phyloP scores from a whole-genome alignment of 805 yeast genomes.

The Priceomyces carsonii region DNA sequence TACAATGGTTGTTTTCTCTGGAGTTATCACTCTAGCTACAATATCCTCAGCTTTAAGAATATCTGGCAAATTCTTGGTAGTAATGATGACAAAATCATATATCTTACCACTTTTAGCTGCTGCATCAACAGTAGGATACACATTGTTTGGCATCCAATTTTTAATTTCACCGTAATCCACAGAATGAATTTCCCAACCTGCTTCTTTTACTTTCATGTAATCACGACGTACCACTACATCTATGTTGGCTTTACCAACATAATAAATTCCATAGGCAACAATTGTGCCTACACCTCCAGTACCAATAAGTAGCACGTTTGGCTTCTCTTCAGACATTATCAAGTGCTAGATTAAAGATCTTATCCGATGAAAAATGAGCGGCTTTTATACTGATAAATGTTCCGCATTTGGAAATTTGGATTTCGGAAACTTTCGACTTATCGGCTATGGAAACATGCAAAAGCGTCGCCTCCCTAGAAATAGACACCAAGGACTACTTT shows the following conservation, averaged over 20 bases:
- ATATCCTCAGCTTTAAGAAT: slow-evolving; percentile 33
- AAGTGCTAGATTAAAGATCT: neutral
- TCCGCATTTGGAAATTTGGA: no score
- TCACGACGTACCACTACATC: slow-evolving; percentile 28
- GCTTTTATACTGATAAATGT: neutral
- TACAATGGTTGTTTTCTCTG: slow-evolving; percentile 44
- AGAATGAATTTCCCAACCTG: slow-evolving; percentile 25
- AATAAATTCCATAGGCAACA: slow-evolving; percentile 58
- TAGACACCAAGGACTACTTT: no score
- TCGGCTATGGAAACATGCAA: no score
- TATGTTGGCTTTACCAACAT: slow-evolving; percentile 37
- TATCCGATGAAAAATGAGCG: neutral
- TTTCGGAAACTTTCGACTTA: no score
- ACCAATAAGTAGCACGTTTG: slow-evolving; percentile 59
- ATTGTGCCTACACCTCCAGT: slow-evolving; percentile 82
- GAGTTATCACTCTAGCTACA: slow-evolving; percentile 24
- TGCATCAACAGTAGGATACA: slow-evolving; percentile 35
- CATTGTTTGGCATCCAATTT: slow-evolving; percentile 23
- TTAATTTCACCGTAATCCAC: slow-evolving; percentile 23
- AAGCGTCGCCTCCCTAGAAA: no score
- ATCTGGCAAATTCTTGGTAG: slow-evolving; percentile 25
- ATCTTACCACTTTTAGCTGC: slow-evolving; percentile 31
- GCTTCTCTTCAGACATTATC: slow-evolving; percentile 1
- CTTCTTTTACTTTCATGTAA: slow-evolving; percentile 18
- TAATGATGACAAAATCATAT: slow-evolving; percentile 27